These are phyloP conservation scores for Leccinum subtestaceum DNA, from an alignment of 768 basidiomycete species.

Conservation along the genomic window DNA sequence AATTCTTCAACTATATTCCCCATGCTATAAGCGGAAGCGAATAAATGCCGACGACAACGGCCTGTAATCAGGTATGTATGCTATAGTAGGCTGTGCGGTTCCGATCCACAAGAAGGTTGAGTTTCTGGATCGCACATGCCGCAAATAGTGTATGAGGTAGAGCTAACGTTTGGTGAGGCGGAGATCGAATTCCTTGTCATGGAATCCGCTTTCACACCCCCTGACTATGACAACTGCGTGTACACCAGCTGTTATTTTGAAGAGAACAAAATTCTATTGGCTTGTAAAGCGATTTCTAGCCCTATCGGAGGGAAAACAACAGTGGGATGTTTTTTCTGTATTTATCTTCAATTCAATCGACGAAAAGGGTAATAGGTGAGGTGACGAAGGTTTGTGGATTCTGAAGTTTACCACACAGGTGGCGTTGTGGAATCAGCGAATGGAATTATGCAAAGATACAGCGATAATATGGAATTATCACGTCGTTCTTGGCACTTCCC, in stretches of 20 bases:
- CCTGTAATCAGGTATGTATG: not conserved
- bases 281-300: slow-evolving; percentile 45
- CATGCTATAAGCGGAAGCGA: not conserved
- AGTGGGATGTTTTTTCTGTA: slow-evolving; percentile 53
- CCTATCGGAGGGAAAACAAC: slow-evolving; percentile 22
- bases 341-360: slow-evolving; percentile 60
- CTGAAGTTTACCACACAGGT: slow-evolving; percentile 40
- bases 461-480: slow-evolving; percentile 76
- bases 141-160: not conserved
- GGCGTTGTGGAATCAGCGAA: slow-evolving; percentile 62
- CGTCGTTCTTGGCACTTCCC: slow-evolving; percentile 54
- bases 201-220: slow-evolving; percentile 23
- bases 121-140: not conserved
- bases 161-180: slow-evolving; percentile 5
- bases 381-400: not conserved
- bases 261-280: slow-evolving; percentile 61
- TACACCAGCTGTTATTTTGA: slow-evolving; percentile 71
- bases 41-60: not conserved
- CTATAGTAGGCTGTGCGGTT: slow-evolving; percentile 2
- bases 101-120: slow-evolving; percentile 12
- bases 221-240: slow-evolving; percentile 24
- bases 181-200: slow-evolving; percentile 16
- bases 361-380: slow-evolving; percentile 53
- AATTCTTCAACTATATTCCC: not conserved
- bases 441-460: slow-evolving; percentile 30